phyloP scores from a whole-genome alignment of 805 yeast genomes.

The Saccharomycopsis malanga region DNA sequence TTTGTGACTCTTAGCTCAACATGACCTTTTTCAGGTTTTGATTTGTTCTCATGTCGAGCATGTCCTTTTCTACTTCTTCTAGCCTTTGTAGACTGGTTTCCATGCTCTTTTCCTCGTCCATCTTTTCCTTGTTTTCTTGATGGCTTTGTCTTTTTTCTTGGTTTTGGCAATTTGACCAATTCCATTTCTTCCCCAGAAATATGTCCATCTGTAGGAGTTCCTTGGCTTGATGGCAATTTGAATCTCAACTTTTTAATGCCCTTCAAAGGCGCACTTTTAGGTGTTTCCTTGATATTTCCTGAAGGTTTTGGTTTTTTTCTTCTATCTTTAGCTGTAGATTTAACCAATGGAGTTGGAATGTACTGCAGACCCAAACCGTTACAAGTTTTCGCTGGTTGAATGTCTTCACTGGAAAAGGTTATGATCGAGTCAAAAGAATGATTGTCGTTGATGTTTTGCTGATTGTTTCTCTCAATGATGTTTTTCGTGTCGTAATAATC shows the following conservation, averaged over 20 bases:
- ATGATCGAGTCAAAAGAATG: not conserved
- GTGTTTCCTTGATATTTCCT: not conserved
- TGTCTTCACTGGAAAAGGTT: not conserved
- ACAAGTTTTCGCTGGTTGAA: not conserved
- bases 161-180: not conserved
- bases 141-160: not conserved
- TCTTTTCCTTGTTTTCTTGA: not conserved
- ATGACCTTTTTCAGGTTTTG: not conserved
- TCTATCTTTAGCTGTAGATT: not conserved
- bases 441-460: not conserved
- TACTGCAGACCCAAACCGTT: not conserved
- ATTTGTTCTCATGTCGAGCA: not conserved
- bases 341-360: not conserved
- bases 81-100: too few relatives aligned
- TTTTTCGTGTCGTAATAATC: not conserved
- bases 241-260: not conserved
- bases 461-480: not conserved
- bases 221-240: not conserved
- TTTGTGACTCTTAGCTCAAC: too few relatives aligned
- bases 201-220: not conserved
- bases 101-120: too few relatives aligned
- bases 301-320: not conserved
- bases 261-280: not conserved
- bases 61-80: not conserved
- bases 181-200: not conserved